Conservation (phyloP, 2,329 filamentous ascomycete genomes). For the Claviceps spartinae region DNA sequence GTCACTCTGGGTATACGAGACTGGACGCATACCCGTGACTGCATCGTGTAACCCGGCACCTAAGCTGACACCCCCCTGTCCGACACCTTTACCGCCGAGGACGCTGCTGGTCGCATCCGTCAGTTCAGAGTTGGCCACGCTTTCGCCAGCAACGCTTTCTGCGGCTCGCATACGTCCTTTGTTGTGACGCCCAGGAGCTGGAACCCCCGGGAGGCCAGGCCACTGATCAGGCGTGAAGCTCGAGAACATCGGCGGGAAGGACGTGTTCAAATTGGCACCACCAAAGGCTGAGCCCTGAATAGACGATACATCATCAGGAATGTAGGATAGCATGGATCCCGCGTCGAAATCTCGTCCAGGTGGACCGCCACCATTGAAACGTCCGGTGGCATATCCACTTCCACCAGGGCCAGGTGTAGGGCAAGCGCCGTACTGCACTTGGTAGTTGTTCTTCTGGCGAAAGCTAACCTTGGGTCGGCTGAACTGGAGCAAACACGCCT, state of each 20-base stretch:
- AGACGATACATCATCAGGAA: slow-evolving; percentile 92
- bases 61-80: slow-evolving; percentile 79
- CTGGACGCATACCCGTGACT: slow-evolving; percentile 49
- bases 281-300: slow-evolving; percentile 86
- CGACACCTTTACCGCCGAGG: slow-evolving; percentile 59
- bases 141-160: slow-evolving; percentile 80
- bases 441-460: slow-evolving; percentile 65
- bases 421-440: slow-evolving; percentile 53
- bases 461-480: slow-evolving; percentile 86
- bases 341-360: slow-evolving; percentile 51
- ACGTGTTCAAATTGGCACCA: slow-evolving; percentile 56
- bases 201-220: slow-evolving; percentile 64
- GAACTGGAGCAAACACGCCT: slow-evolving; percentile 89
- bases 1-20: slow-evolving; percentile 51
- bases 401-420: slow-evolving; percentile 20
- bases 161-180: slow-evolving; percentile 54
- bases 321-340: slow-evolving; percentile 85
- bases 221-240: slow-evolving; percentile 79
- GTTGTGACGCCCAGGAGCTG: slow-evolving; percentile 45
- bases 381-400: slow-evolving; percentile 24
- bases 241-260: slow-evolving; percentile 91
- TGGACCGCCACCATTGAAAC: slow-evolving; percentile 25
- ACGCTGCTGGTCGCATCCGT: slow-evolving; percentile 73
- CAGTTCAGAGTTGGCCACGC: slow-evolving; percentile 78
- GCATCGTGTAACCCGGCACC: slow-evolving; percentile 63